Conservation (phyloP, 2,329 filamentous ascomycete species). For the Cordyceps farinosa region DNA sequence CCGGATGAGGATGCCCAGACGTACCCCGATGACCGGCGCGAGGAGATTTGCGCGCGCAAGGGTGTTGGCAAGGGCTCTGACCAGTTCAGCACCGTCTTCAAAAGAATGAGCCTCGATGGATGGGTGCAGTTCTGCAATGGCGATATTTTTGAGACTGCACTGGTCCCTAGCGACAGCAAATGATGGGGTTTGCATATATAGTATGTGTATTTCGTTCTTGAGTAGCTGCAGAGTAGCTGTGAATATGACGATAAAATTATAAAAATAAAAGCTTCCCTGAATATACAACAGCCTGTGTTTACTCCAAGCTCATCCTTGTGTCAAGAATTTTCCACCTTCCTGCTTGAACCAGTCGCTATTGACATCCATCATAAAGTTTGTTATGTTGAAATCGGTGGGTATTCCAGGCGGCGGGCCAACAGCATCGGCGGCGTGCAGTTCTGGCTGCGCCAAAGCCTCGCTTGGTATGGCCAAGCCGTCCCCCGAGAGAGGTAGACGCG, state of each 20-base stretch:
- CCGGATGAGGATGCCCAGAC: slow-evolving; percentile 30
- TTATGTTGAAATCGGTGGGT: slow-evolving; percentile 69
- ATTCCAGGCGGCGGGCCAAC: slow-evolving; percentile 25
- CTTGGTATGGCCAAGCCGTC: slow-evolving; percentile 22
- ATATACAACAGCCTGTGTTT: neutral
- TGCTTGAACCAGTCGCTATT: slow-evolving; percentile 70
- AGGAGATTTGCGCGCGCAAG: slow-evolving; percentile 39
- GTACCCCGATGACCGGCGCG: slow-evolving; percentile 9
- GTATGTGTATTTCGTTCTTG: neutral
- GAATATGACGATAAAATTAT: no score
- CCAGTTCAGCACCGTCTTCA: slow-evolving; percentile 61
- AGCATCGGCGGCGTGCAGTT: slow-evolving; percentile 29
- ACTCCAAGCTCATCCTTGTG: neutral
- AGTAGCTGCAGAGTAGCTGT: neutral
- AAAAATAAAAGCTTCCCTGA: neutral
- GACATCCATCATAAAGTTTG: slow-evolving; percentile 72
- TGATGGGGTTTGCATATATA: neutral
- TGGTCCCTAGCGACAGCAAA: neutral
- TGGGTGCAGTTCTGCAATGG: slow-evolving; percentile 57
- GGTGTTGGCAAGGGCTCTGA: slow-evolving; percentile 39
- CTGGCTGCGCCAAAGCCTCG: slow-evolving; percentile 23
- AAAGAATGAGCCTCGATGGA: slow-evolving; percentile 60
- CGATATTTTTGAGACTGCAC: slow-evolving; percentile 27
- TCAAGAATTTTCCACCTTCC: slow-evolving; percentile 29
- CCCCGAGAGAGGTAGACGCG: slow-evolving; percentile 55